Percentiles rank a stretch among this genome's conserved stretches.
Conservation (phyloP, 2,329 filamentous ascomycete species). For the Sordariomycetes sp. region DNA sequence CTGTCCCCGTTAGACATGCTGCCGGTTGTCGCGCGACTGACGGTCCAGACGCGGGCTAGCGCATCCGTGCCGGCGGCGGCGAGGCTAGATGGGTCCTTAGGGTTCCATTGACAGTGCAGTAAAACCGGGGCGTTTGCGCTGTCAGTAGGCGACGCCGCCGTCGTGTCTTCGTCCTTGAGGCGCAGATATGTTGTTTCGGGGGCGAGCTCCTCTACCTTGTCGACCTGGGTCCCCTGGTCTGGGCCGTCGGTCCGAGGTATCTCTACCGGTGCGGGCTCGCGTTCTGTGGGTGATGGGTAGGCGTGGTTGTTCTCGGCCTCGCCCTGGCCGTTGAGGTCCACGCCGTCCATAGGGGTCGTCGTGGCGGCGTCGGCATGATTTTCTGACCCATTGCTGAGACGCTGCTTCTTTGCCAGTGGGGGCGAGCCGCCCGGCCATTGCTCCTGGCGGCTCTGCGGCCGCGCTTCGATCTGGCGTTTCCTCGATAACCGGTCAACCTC, state of each 20-base stretch:
- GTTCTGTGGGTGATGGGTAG: constrained; percentile 51
- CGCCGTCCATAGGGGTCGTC: constrained; percentile 39
- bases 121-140: constrained; percentile 43
- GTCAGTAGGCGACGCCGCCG: constrained; percentile 14
- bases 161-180: constrained; percentile 21
- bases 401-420: constrained; percentile 34
- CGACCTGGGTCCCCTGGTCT: constrained; percentile 50
- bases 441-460: constrained; percentile 25
- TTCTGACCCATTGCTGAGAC: constrained; percentile 28
- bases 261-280: constrained; percentile 39
- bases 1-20: constrained; percentile 6
- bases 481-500: constrained; percentile 25
- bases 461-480: constrained; percentile 34
- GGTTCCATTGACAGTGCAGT: constrained; percentile 58
- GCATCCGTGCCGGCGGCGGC: constrained; percentile 57
- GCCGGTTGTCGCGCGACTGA: constrained; percentile 36
- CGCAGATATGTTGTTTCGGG: constrained; percentile 48
- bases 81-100: constrained; percentile 48
- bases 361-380: constrained; percentile 4
- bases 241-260: constrained; percentile 44
- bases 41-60: constrained; percentile 56
- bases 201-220: constrained; percentile 48
- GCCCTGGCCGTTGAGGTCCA: constrained; percentile 32
- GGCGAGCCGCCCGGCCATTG: constrained; percentile 36
- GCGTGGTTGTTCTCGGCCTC: constrained; percentile 40